Evolutionary conservation across 2,329 filamentous ascomycete species (phyloP).

Genomic region (Ceratocystis colombiana): DNA sequence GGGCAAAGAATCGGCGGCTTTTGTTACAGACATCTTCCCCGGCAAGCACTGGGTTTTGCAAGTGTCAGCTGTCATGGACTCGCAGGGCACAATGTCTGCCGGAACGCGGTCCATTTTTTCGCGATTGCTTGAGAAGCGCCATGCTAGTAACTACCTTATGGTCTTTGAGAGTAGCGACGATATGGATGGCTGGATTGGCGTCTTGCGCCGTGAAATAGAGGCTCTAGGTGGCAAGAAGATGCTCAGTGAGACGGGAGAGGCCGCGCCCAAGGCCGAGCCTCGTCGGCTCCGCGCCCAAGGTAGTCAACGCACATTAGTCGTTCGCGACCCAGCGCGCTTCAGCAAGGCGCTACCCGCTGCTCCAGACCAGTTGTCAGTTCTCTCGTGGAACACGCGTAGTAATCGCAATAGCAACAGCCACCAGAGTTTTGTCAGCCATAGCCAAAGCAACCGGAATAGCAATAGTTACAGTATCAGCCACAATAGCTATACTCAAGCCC

Average conservation of each 20-base stretch:
- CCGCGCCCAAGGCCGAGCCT: slow-evolving; percentile 36
- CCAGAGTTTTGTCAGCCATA: neutral
- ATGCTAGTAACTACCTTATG: slow-evolving; percentile 56
- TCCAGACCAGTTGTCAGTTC: slow-evolving; percentile 17
- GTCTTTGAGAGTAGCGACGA: slow-evolving; percentile 62
- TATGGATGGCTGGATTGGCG: slow-evolving; percentile 66
- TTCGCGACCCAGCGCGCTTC: slow-evolving; percentile 41
- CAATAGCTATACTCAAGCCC: slow-evolving; percentile 27
- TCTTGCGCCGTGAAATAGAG: slow-evolving; percentile 60
- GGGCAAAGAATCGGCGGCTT: slow-evolving; percentile 65
- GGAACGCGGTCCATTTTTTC: slow-evolving; percentile 55
- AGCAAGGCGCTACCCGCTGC: slow-evolving; percentile 7
- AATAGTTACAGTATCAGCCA: slow-evolving; percentile 28
- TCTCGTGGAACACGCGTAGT: slow-evolving; percentile 13
- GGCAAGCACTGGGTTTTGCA: slow-evolving; percentile 73
- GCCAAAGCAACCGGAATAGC: slow-evolving; percentile 26
- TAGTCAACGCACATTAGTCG: slow-evolving; percentile 41
- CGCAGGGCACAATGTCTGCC: slow-evolving; percentile 37
- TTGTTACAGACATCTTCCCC: slow-evolving; percentile 68
- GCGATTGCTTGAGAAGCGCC: slow-evolving; percentile 44
- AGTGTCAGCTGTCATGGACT: slow-evolving; percentile 55
- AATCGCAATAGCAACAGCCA: neutral
- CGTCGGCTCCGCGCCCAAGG: slow-evolving; percentile 33
- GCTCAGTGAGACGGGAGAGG: slow-evolving; percentile 49
- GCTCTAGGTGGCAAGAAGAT: slow-evolving; percentile 56